phyloP scores from a whole-genome alignment of 306 rosid genomes.

The Cercis canadensis region DNA sequence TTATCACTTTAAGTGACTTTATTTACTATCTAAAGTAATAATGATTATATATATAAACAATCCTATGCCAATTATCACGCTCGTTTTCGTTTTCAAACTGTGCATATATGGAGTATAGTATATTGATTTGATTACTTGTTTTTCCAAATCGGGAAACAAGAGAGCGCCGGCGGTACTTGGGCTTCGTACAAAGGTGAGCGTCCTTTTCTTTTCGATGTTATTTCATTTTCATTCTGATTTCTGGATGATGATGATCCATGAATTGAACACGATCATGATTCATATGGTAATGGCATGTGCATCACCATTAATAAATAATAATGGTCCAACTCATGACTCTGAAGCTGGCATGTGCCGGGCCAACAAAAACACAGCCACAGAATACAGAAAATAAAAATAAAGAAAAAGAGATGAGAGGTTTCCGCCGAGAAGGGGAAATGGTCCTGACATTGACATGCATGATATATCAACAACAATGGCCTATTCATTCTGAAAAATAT shows the following conservation, averaged over 20 bases:
- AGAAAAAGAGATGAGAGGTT: neutral
- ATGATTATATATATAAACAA: too few relatives aligned
- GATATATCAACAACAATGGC: slow-evolving; percentile 25
- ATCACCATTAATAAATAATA: neutral
- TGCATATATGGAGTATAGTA: too few relatives aligned
- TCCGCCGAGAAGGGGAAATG: neutral
- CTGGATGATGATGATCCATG: too few relatives aligned
- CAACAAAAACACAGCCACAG: slow-evolving; percentile 7
- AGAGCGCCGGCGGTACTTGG: neutral
- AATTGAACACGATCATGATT: too few relatives aligned
- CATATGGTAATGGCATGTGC: slow-evolving; percentile 39
- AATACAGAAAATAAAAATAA: neutral
- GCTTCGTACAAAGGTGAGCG: slow-evolving; percentile 4
- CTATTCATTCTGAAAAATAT: too few relatives aligned
- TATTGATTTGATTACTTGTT: too few relatives aligned
- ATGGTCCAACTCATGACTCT: slow-evolving; percentile 31
- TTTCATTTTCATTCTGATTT: too few relatives aligned
- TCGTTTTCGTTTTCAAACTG: too few relatives aligned
- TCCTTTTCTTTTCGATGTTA: too few relatives aligned
- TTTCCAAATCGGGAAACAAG: slow-evolving; percentile 31
- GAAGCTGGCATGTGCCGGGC: slow-evolving; percentile 41
- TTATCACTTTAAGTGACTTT: too few relatives aligned
- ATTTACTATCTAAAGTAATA: too few relatives aligned
- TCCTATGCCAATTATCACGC: too few relatives aligned
- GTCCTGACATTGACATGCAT: slow-evolving; percentile 29